Base-by-base conservation (phyloP, 805 yeast species). In the Ogataea methylovora region DNA sequence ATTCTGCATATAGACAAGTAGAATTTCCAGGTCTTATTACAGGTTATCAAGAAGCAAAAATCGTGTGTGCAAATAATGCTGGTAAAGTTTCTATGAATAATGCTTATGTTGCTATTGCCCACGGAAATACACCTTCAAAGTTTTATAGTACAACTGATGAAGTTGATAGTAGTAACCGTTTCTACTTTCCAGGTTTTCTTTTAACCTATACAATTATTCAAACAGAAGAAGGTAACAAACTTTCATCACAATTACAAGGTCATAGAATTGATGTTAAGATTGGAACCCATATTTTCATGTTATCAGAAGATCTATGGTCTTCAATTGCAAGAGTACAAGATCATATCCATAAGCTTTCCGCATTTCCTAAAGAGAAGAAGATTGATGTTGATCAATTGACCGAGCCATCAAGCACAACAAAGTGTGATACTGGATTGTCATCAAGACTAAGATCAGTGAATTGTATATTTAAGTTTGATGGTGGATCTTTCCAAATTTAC, bases 41-140 rank as follows among this genome's bases (percentile, higher is more conserved):
- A 21, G 97, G 97, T 0, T 84, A 82, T 36, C 85, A 84, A 42
- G 61, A 78, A 13, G 71, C 85, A 15, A 82, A 78, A 41, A 76
- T 85, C 2, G 72, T 77, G 0, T 69, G 79, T 16, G 79, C 77
- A 30, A 70, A 72, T 13, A 64, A 63, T 8, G 56, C 73, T 27
- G 94, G 94, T 3, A 78, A 79, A 41, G 61, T 85, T 26, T 72
- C 86, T 0, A 60, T 85, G 37, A 64, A 73, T 33, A 83, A 79
- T 29, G 82, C 85, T 4, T 86, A 75, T 48, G 45, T 83, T 2
- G 74, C 94, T 0, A 75, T 79, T 2, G 88, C 94, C 0, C 73
- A 72, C 43, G 86, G 90, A 0, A 45, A 60, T 6, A 52, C 69
- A 4, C 54, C 79, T 3, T 54, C 69, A 18, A 65, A 67, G 27